phyloP scores from a whole-genome alignment of 1,139 yeast species.

The Nakaseomyces uthaithaninus region DNA sequence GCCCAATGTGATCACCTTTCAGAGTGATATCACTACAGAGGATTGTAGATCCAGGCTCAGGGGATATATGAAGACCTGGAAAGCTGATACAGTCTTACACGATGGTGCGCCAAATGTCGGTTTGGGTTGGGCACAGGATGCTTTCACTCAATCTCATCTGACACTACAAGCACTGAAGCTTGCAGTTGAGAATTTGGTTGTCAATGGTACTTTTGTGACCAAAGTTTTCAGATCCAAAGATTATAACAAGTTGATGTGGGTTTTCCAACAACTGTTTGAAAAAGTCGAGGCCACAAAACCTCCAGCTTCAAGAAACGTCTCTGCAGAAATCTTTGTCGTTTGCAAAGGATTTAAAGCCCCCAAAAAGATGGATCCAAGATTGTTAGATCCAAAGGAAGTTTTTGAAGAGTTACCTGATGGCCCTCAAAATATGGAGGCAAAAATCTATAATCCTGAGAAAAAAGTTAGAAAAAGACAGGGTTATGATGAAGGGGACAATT shows the following conservation, averaged over 20 bases:
- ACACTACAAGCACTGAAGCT: conserved; percentile 86
- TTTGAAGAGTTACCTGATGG: conserved; percentile 84
- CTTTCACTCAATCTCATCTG: conserved; percentile 93
- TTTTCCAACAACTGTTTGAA: conserved; percentile 87
- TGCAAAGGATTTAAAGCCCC: conserved; percentile 92
- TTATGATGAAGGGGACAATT: conserved; percentile 89
- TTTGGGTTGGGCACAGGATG: conserved; percentile 98
- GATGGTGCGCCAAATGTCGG: conserved; percentile 99
- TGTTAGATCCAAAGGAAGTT: conserved; percentile 85
- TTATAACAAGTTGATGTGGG: conserved; percentile 95
- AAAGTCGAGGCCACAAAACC: conserved; percentile 98
- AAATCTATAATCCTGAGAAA: conserved; percentile 88
- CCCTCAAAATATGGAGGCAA: conserved; percentile 78
- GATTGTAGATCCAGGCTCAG: conserved; percentile 91
- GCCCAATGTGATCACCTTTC: conserved; percentile 90
- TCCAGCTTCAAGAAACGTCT: conserved; percentile 96
- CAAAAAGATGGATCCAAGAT: conserved; percentile 83
- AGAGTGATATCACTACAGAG: conserved; percentile 94
- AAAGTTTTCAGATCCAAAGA: conserved; percentile 96
- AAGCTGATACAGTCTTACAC: conserved; percentile 94
- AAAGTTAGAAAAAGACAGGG: conserved; percentile 90
- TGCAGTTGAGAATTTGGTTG: conserved; percentile 87
- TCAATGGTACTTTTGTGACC: conserved; percentile 96
- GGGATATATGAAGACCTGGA: conserved; percentile 97
- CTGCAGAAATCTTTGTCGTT: conserved; percentile 97